Conservation (phyloP, 352 stramenopile genomes). For the Globisporangium alternatum region DNA sequence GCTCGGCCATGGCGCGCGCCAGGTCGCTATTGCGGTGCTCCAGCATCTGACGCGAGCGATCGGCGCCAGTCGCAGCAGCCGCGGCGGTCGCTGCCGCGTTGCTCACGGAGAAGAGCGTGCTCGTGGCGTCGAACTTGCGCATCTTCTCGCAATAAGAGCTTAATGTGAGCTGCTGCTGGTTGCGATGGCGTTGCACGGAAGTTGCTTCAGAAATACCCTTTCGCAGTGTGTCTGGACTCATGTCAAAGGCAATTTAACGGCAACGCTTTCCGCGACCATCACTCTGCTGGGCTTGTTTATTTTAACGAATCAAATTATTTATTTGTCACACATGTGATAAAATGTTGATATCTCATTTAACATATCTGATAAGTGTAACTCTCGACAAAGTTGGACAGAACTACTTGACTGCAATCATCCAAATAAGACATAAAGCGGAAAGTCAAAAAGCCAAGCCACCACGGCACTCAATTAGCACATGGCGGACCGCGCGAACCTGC, state of each 20-base stretch:
- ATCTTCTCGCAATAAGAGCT: not conserved
- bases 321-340: too few species aligned
- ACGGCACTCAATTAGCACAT: constrained; percentile 9
- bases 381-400: too few species aligned
- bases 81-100: not conserved
- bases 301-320: too few species aligned
- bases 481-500: constrained; percentile 31
- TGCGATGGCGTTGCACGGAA: not conserved
- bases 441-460: too few species aligned
- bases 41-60: constrained; percentile 10
- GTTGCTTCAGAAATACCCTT: constrained; percentile 2
- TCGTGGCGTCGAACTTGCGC: constrained; percentile 10
- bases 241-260: not conserved
- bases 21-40: constrained; percentile 18
- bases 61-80: constrained; percentile 1
- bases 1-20: constrained; percentile 19
- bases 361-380: too few species aligned
- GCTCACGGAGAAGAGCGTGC: constrained; percentile 8
- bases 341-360: too few species aligned
- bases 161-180: not conserved
- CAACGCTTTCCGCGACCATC: not conserved
- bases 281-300: not conserved
- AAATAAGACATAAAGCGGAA: too few species aligned
- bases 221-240: not conserved
- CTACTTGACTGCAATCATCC: too few species aligned